Conservation (phyloP, 2,329 filamentous ascomycete species). For the Gremmenia infestans region DNA sequence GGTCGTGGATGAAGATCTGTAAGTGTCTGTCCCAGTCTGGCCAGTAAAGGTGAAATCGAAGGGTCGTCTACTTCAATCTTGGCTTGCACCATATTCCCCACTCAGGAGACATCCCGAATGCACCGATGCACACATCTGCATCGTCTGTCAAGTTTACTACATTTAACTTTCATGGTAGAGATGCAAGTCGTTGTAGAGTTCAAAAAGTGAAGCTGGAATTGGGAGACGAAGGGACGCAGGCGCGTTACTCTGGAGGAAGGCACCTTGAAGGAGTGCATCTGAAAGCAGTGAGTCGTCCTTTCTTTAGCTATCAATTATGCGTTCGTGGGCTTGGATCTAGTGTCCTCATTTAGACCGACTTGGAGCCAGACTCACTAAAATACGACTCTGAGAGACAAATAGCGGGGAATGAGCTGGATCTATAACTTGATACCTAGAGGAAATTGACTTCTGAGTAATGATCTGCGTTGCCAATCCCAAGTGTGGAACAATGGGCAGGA, state of each 20-base stretch:
- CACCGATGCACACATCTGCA: conserved; percentile 19
- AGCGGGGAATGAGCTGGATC: not conserved
- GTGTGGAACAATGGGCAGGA: too few species aligned
- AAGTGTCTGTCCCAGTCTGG: not conserved
- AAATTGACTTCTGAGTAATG: not conserved
- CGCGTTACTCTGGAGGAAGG: conserved; percentile 7
- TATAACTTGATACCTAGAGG: not conserved
- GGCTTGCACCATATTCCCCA: conserved; percentile 56
- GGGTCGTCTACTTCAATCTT: conserved; percentile 48
- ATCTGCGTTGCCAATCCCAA: not conserved
- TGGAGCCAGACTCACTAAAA: conserved; percentile 5
- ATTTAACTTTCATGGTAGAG: conserved; percentile 10
- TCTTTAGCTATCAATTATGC: not conserved
- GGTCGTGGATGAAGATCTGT: conserved; percentile 37
- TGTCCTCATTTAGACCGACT: not conserved
- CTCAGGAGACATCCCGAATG: conserved; percentile 49
- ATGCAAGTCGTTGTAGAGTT: conserved; percentile 5
- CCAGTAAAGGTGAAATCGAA: conserved; percentile 18
- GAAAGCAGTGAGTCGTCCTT: conserved; percentile 1
- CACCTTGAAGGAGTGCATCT: not conserved
- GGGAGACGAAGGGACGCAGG: not conserved
- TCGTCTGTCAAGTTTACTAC: conserved; percentile 15
- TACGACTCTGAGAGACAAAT: not conserved
- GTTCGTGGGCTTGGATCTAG: not conserved
- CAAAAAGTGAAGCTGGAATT: conserved; percentile 5